phyloP scores from a whole-genome alignment of 1,284 basidiomycete genomes.

The Pseudozyma pruni region DNA sequence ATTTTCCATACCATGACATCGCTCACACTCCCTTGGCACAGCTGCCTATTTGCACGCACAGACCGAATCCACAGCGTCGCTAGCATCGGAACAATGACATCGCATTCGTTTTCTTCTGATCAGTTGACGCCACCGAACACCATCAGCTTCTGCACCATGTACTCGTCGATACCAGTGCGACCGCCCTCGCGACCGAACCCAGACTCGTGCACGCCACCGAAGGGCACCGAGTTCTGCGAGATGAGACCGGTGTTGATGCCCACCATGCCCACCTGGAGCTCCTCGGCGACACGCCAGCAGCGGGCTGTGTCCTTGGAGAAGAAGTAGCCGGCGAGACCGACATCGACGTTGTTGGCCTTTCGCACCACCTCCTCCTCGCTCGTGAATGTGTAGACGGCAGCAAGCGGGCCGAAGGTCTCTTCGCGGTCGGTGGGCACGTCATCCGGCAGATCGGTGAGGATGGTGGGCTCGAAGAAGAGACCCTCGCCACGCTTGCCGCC shows the following conservation, averaged over 20 bases:
- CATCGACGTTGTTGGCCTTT: conserved; percentile 83
- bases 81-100: neutral
- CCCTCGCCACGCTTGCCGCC: conserved; percentile 79
- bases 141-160: conserved; percentile 64
- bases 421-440: conserved; percentile 70
- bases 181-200: conserved; percentile 72
- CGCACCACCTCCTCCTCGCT: conserved; percentile 90
- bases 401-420: conserved; percentile 68
- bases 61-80: no score
- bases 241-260: conserved; percentile 71
- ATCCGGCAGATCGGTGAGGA: conserved; percentile 84
- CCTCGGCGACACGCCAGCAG: conserved; percentile 97
- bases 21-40: neutral
- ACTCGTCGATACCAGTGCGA: conserved; percentile 84
- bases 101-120: neutral
- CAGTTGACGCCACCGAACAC: conserved; percentile 58
- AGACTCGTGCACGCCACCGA: conserved; percentile 91
- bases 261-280: conserved; percentile 95
- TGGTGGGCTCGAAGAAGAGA: conserved; percentile 86
- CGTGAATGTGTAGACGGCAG: conserved; percentile 78
- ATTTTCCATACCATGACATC: neutral
- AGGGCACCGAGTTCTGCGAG: conserved; percentile 69
- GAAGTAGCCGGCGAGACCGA: conserved; percentile 78
- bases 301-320: conserved; percentile 80
- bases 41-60: neutral